phyloP scores from a whole-genome alignment of 176 grass and related monocot genomes.

The Oryza australiensis region DNA sequence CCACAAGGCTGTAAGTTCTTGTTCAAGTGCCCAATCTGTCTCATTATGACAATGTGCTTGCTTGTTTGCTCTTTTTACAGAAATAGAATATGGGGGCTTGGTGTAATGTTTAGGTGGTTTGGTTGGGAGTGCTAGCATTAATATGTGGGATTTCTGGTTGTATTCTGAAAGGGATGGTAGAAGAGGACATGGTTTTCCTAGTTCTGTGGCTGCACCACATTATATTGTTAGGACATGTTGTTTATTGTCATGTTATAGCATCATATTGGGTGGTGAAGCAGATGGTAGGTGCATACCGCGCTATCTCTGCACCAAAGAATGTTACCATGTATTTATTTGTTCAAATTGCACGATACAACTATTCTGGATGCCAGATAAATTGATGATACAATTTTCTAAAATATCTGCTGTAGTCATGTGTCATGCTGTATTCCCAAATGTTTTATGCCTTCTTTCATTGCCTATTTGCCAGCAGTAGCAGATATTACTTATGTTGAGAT shows the following conservation, averaged over 20 bases:
- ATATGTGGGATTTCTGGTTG: neutral
- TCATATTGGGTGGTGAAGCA: neutral
- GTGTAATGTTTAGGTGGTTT: neutral
- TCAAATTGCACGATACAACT: neutral
- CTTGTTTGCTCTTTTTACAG: neutral
- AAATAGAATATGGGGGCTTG: neutral
- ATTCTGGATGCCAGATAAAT: neutral
- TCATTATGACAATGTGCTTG: constrained; percentile 15
- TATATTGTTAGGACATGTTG: neutral
- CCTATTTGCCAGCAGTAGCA: neutral
- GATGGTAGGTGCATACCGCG: neutral
- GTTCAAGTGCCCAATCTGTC: constrained; percentile 8
- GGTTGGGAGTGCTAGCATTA: neutral
- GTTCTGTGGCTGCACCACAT: neutral
- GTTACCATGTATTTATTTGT: neutral
- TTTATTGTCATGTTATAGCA: neutral
- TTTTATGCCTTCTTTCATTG: neutral
- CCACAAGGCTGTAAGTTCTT: constrained; percentile 85
- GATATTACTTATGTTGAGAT: constrained; percentile 7
- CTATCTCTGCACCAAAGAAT: neutral
- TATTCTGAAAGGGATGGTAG: neutral
- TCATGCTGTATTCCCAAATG: constrained; percentile 14
- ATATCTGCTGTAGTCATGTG: neutral
- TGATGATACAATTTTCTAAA: neutral
- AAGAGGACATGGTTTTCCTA: neutral